A percentile compares a stretch with the other conserved stretches of the same genome.
These are phyloP conservation scores for Phytopythium delawarense DNA, from an alignment of 352 stramenopile genomes.

Conservation along the genomic window DNA sequence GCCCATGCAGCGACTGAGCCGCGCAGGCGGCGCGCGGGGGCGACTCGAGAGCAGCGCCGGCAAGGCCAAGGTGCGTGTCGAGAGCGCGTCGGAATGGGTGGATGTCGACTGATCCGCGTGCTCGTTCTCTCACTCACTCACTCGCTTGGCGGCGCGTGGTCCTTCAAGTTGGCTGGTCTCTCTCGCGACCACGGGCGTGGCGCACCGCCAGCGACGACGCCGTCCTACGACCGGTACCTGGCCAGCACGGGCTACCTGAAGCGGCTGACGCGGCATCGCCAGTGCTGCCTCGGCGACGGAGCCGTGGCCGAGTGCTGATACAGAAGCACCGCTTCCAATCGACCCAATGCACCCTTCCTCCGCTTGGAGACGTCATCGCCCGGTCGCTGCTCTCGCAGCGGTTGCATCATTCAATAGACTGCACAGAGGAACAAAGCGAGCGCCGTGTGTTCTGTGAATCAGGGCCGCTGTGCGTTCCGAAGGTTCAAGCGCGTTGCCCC, in stretches of 20 bases:
- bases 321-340: not conserved
- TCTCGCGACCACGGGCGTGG: not conserved
- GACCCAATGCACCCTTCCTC: not conserved
- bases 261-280: constrained; percentile 23
- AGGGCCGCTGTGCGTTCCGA: not conserved
- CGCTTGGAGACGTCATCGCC: not conserved
- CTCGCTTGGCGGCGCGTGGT: not conserved
- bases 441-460: not conserved
- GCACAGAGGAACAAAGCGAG: not conserved
- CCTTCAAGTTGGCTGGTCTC: constrained; percentile 7
- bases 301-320: not conserved
- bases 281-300: constrained; percentile 5
- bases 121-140: not conserved
- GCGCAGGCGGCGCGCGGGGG: not conserved
- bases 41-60: not conserved
- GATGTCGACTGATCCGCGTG: not conserved
- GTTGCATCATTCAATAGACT: not conserved
- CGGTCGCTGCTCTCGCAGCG: not conserved
- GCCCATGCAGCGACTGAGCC: not conserved
- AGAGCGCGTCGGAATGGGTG: not conserved
- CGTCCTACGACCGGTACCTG: constrained; percentile 44
- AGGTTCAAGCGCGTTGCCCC: constrained; percentile 1
- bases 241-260: constrained; percentile 51
- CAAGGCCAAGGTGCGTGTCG: constrained; percentile 1
- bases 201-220: not conserved